These are phyloP conservation scores for Thuidium tamariscinum DNA, from an alignment of 225 moss, liverwort and hornwort genomes.

Conservation along the genomic window DNA sequence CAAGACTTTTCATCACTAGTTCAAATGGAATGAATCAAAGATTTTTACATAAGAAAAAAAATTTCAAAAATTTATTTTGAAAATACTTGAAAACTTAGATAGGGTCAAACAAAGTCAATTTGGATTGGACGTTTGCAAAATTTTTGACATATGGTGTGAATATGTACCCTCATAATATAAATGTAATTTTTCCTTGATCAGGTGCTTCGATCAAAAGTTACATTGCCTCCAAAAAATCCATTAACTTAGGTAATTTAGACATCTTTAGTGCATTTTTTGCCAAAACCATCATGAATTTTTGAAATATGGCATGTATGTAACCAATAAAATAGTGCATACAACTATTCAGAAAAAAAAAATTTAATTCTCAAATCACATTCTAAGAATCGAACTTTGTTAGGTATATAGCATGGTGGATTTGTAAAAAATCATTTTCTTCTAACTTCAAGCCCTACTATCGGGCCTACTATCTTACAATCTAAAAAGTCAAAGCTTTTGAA, in stretches of 20 bases:
- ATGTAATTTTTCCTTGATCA: background rate
- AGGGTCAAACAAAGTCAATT: background rate
- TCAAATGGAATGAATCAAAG: background rate
- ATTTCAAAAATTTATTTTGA: background rate
- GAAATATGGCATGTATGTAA: too few species aligned
- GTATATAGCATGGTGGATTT: fast-evolving
- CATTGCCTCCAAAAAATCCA: fast-evolving
- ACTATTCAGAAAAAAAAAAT: background rate
- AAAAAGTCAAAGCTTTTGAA: background rate
- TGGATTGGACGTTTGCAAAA: fast-evolving
- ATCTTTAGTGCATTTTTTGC: too few species aligned
- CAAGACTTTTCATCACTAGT: background rate
- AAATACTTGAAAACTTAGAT: fast-evolving
- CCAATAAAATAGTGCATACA: background rate
- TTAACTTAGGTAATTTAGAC: too few species aligned
- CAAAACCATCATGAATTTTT: too few species aligned
- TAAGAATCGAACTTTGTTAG: background rate
- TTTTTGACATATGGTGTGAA: background rate
- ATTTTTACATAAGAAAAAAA: background rate
- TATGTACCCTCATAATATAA: fast-evolving
- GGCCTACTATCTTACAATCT: background rate
- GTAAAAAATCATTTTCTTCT: background rate
- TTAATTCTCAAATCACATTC: background rate
- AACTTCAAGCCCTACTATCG: background rate
- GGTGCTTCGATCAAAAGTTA: too few species aligned